A percentile compares a stretch with the other conserved stretches of the same genome.
phyloP scores from a whole-genome alignment of 345 rosid species.

The Corymbia maculata region DNA sequence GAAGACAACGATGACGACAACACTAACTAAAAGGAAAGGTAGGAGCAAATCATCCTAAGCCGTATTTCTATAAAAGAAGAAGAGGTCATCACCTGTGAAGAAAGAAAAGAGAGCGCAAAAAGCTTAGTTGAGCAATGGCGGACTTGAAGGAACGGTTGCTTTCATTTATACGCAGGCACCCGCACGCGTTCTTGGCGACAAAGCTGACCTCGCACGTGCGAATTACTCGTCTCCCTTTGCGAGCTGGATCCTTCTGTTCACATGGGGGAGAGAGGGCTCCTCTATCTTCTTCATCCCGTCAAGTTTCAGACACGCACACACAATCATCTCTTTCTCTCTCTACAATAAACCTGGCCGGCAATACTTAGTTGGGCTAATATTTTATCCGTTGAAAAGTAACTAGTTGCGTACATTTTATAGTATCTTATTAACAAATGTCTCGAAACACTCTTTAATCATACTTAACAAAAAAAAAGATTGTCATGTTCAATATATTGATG shows the following conservation, averaged over 20 bases:
- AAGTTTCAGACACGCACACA: background rate
- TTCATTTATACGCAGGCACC: background rate
- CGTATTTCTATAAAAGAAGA: background rate
- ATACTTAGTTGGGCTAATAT: background rate
- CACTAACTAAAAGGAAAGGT: background rate
- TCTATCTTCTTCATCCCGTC: background rate
- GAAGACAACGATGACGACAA: background rate
- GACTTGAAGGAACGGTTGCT: background rate
- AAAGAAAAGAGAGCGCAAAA: background rate
- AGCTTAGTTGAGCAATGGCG: background rate
- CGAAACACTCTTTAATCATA: background rate
- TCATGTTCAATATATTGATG: background rate
- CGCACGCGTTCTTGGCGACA: background rate
- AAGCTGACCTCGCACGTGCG: background rate
- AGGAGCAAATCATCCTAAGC: background rate
- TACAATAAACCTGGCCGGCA: no score
- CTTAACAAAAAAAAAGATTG: background rate
- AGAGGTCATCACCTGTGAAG: background rate
- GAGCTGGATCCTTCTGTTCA: background rate
- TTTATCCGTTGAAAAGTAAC: background rate
- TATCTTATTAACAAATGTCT: background rate
- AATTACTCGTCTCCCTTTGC: background rate
- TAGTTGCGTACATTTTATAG: background rate
- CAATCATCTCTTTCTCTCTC: background rate
- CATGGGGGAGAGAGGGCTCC: background rate